Conservation (phyloP, 768 basidiomycete species). For the Krasilnikovozyma curviuscula region DNA sequence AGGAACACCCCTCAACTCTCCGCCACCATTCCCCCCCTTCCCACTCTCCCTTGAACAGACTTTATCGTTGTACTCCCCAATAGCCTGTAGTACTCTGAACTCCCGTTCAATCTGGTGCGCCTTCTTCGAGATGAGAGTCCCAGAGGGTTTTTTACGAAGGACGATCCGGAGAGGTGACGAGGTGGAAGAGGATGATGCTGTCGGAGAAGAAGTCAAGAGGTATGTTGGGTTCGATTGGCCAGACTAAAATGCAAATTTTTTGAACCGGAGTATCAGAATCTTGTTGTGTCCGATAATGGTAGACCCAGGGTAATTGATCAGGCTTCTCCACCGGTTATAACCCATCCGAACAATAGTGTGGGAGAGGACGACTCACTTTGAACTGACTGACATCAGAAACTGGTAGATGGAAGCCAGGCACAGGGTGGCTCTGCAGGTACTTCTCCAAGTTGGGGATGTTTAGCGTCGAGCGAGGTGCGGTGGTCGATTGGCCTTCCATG, state of each 20-base stretch:
- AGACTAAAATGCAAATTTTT: too few species aligned
- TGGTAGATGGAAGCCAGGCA: slow-evolving; percentile 40
- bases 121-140: slow-evolving; percentile 65
- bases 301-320: too few species aligned
- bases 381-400: slow-evolving; percentile 68
- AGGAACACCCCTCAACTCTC: background rate
- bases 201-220: slow-evolving; percentile 39
- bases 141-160: slow-evolving; percentile 80
- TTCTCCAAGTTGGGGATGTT: background rate
- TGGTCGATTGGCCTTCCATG: background rate
- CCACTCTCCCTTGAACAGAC: too few species aligned
- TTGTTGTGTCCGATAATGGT: too few species aligned
- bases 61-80: slow-evolving; percentile 51
- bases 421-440: slow-evolving; percentile 40
- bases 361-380: slow-evolving; percentile 38
- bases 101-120: slow-evolving; percentile 94
- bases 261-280: too few species aligned
- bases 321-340: background rate
- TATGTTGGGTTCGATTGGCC: slow-evolving; percentile 86
- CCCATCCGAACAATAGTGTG: background rate
- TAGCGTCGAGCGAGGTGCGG: background rate
- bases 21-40: background rate
- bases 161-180: slow-evolving; percentile 38
- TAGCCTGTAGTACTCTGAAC: slow-evolving; percentile 55
- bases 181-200: slow-evolving; percentile 15